Conservation (phyloP, 768 basidiomycete species). For the Tephrocybe sp. region DNA sequence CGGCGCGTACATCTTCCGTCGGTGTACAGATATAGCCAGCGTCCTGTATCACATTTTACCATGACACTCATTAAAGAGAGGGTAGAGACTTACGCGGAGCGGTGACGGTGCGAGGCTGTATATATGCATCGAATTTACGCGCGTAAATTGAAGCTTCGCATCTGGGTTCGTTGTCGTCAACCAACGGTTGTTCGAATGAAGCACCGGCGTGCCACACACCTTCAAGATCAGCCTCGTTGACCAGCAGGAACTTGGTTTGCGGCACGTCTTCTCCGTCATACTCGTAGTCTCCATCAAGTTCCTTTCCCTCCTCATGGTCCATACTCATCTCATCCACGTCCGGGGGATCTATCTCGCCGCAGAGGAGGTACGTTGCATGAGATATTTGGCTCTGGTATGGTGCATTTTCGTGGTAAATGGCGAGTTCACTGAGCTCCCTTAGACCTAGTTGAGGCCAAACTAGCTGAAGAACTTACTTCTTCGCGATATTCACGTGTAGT, state of each 20-base stretch:
- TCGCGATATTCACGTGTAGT: conserved; percentile 77
- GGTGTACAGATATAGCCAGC: conserved; percentile 42
- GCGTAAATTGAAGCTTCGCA: conserved; percentile 50
- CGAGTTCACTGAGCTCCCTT: conserved; percentile 53
- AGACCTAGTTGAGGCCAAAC: background rate
- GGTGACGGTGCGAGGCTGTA: conserved; percentile 73
- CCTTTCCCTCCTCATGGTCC: conserved; percentile 35
- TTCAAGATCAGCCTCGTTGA: conserved; percentile 64
- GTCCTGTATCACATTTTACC: conserved; percentile 33
- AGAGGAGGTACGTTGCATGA: conserved; percentile 72
- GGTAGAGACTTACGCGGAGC: conserved; percentile 47
- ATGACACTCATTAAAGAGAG: conserved; percentile 3
- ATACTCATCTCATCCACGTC: conserved; percentile 35
- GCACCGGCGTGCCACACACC: conserved; percentile 38
- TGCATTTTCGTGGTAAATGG: conserved; percentile 50
- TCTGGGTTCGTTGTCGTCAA: conserved; percentile 35
- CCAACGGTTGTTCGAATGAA: background rate
- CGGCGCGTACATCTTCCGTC: conserved; percentile 36
- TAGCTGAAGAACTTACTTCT: conserved; percentile 52
- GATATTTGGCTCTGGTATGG: conserved; percentile 39
- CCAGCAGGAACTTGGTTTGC: conserved; percentile 53
- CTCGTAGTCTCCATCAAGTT: conserved; percentile 30
- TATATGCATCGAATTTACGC: conserved; percentile 57
- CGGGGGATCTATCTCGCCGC: conserved; percentile 46
- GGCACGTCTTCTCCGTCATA: conserved; percentile 43